Evolutionary conservation across 352 stramenopile species (phyloP).

Genomic region (Saprolegnia diclina): DNA sequence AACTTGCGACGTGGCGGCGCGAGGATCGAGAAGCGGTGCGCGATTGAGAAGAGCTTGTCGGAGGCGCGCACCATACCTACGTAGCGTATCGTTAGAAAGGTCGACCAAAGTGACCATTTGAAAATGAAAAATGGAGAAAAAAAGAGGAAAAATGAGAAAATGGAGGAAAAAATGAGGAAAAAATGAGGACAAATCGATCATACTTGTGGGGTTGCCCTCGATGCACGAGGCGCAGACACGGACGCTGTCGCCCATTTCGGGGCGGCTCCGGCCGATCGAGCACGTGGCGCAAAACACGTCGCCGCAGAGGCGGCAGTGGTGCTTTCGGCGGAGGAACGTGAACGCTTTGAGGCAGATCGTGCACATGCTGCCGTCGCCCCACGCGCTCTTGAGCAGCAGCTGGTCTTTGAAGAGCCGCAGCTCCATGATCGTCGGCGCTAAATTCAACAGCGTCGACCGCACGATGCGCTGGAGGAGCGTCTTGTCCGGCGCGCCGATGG

Average conservation of each 20-base stretch:
- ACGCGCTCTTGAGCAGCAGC: conserved; percentile 14
- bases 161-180: no score
- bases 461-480: conserved; percentile 22
- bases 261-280: conserved; percentile 29
- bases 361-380: conserved; percentile 21
- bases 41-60: conserved; percentile 21
- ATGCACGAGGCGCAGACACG: conserved; percentile 20
- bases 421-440: conserved; percentile 21
- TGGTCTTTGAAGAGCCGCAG: conserved; percentile 26
- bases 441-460: conserved; percentile 15
- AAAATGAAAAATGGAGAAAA: no score
- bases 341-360: conserved; percentile 56
- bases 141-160: no score
- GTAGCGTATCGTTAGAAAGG: not conserved
- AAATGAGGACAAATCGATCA: no score
- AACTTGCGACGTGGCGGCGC: not conserved
- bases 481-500: conserved; percentile 6
- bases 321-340: conserved; percentile 59
- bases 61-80: conserved; percentile 25
- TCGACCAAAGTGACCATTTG: not conserved
- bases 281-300: conserved; percentile 72
- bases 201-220: conserved; percentile 25
- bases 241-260: conserved; percentile 22
- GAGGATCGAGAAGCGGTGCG: conserved; percentile 2
- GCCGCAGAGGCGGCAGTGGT: conserved; percentile 79